These are phyloP conservation scores for Apiospora rasikravindrae DNA, from an alignment of 2,329 filamentous ascomycete genomes.

Conservation along the genomic window DNA sequence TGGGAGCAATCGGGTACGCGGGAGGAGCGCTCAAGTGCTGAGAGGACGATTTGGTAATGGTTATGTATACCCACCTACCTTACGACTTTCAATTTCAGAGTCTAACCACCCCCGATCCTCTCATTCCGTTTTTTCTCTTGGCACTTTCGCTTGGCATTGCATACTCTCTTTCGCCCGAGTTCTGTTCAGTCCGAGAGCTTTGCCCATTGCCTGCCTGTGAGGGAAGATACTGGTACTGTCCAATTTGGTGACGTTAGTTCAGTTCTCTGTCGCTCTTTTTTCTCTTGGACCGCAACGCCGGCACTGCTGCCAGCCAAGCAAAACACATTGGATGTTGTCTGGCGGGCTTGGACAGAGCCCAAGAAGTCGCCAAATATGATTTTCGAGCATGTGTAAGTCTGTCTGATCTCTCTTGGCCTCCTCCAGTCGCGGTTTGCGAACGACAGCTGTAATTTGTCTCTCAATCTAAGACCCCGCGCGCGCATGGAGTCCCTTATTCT, in stretches of 20 bases:
- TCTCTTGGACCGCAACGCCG: not conserved
- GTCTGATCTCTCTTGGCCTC: slow-evolving; percentile 1
- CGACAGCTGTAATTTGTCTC: slow-evolving; percentile 3
- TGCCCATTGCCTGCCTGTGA: not conserved
- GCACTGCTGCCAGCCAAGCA: not conserved
- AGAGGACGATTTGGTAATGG: not conserved
- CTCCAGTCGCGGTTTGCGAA: not conserved
- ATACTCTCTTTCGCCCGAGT: not conserved
- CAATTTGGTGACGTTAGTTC: not conserved
- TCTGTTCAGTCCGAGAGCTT: not conserved
- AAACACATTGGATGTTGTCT: not conserved
- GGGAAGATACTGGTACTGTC: not conserved
- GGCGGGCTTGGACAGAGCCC: slow-evolving; percentile 16
- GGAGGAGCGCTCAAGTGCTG: not conserved
- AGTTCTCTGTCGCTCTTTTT: not conserved
- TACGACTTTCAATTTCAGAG: slow-evolving; percentile 19
- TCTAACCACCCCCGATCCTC: slow-evolving; percentile 15
- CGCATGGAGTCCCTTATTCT: slow-evolving; percentile 2
- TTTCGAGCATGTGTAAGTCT: slow-evolving; percentile 26
- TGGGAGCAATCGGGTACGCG: not conserved
- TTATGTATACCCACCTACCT: slow-evolving; percentile 11
- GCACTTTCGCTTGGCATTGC: slow-evolving; percentile 12
- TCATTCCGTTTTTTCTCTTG: slow-evolving; percentile 17
- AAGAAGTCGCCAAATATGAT: slow-evolving; percentile 21
- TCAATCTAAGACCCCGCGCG: not conserved